Conservation (phyloP, 148 eudicot species). For the Euryodendron excelsum region DNA sequence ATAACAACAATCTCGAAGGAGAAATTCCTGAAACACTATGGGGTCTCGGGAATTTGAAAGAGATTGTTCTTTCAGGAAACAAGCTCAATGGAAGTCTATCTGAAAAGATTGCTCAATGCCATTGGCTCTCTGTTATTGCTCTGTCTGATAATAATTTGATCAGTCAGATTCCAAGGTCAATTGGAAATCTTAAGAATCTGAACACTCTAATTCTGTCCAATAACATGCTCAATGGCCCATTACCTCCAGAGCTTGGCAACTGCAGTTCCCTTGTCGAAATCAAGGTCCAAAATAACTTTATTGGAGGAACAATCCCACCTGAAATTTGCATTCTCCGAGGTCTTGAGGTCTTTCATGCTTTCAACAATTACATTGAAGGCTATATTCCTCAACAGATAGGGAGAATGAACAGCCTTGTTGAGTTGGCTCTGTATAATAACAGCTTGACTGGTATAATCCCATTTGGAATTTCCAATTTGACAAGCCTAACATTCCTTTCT, state of each 20-base stretch:
- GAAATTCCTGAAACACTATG: constrained; percentile 20
- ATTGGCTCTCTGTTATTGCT: not conserved
- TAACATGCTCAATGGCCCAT: constrained; percentile 17
- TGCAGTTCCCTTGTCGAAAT: constrained; percentile 20
- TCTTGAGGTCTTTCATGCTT: not conserved
- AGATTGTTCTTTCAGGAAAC: constrained; percentile 9
- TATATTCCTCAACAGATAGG: constrained; percentile 15
- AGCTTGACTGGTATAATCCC: constrained; percentile 17
- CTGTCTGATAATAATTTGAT: constrained; percentile 12
- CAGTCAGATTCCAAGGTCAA: constrained; percentile 12
- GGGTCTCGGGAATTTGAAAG: constrained; percentile 13
- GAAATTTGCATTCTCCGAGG: constrained; percentile 14
- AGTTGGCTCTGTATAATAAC: constrained; percentile 7
- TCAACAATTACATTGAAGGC: constrained; percentile 15
- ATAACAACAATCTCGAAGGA: constrained; percentile 16
- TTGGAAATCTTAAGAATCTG: constrained; percentile 18
- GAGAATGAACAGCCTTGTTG: constrained; percentile 8
- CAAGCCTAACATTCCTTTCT: constrained; percentile 4
- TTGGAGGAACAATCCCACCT: constrained; percentile 13
- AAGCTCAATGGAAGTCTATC: constrained; percentile 16
- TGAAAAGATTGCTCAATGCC: constrained; percentile 12
- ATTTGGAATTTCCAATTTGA: constrained; percentile 13
- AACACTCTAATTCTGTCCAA: not conserved
- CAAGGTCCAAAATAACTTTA: not conserved
- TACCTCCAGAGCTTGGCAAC: constrained; percentile 22